A percentile compares a stretch with the other conserved stretches of the same genome.
Evolutionary conservation across 2,329 filamentous ascomycete genomes (phyloP).

Genomic region (Beauveria sp.): DNA sequence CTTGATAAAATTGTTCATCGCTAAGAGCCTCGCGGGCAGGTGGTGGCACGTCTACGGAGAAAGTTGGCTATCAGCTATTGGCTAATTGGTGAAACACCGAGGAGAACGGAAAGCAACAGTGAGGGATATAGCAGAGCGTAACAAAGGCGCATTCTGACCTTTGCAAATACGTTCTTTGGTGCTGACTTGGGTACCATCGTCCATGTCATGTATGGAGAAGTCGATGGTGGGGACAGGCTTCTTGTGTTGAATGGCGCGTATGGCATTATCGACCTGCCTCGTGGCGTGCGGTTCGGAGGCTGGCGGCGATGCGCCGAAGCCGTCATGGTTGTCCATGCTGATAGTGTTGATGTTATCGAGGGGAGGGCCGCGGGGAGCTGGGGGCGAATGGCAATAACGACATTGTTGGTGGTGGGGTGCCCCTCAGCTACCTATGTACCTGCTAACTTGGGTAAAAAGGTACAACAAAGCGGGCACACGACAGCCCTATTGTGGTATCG

Average conservation of each 20-base stretch:
- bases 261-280: conserved; percentile 74
- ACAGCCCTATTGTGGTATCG: not conserved
- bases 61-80: conserved; percentile 1
- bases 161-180: conserved; percentile 95
- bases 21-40: conserved; percentile 88
- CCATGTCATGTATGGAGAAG: conserved; percentile 97
- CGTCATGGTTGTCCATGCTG: conserved; percentile 3
- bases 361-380: not conserved
- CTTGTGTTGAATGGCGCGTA: conserved; percentile 89
- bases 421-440: not conserved
- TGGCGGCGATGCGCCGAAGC: conserved; percentile 34
- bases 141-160: conserved; percentile 51
- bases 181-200: conserved; percentile 91
- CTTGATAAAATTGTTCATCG: conserved; percentile 89
- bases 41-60: conserved; percentile 78
- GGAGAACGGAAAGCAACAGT: not conserved
- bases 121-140: not conserved
- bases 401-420: not conserved
- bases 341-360: not conserved
- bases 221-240: conserved; percentile 95
- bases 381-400: not conserved
- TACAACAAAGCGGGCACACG: conserved; percentile 1
- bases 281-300: conserved; percentile 39
- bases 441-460: not conserved
- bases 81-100: not conserved